A percentile compares a stretch with the other conserved stretches of the same genome.
These are phyloP conservation scores for Diaporthe caulivora DNA, from an alignment of 2,329 filamentous ascomycete genomes.

Conservation along the genomic window DNA sequence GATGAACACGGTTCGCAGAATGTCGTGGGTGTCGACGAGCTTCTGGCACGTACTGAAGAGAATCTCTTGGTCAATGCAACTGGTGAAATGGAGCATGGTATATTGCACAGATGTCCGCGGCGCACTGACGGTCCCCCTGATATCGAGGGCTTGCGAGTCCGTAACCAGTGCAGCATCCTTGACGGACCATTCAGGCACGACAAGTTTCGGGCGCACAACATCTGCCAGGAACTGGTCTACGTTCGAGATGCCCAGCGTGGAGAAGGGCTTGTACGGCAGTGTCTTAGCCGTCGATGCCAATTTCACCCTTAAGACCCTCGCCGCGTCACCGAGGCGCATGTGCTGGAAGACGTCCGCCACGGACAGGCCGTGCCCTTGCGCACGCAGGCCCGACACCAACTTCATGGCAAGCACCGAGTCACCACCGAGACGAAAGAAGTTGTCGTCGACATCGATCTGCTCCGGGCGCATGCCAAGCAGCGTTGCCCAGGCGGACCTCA, in stretches of 20 bases:
- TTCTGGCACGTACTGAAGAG: constrained; percentile 47
- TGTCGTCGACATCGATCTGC: constrained; percentile 49
- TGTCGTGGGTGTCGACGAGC: constrained; percentile 50
- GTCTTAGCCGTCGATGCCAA: constrained; percentile 40
- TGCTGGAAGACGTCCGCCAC: constrained; percentile 62
- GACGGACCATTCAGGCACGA: constrained; percentile 52
- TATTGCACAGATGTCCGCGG: constrained; percentile 54
- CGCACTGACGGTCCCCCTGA: constrained; percentile 53
- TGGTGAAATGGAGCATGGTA: constrained; percentile 49
- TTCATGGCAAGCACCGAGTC: constrained; percentile 55
- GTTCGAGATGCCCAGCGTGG: constrained; percentile 49
- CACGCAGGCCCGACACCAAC: constrained; percentile 55
- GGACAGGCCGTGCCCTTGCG: constrained; percentile 55
- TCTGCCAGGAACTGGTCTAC: constrained; percentile 50
- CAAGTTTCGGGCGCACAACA: constrained; percentile 51
- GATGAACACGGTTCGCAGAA: constrained; percentile 53
- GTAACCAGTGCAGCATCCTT: constrained; percentile 53
- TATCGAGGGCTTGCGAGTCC: constrained; percentile 54
- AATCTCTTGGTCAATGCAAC: constrained; percentile 44
- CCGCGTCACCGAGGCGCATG: constrained; percentile 48
- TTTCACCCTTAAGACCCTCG: constrained; percentile 50
- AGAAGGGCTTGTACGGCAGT: constrained; percentile 51
- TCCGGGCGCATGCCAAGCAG: constrained; percentile 45
- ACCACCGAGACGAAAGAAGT: constrained; percentile 54
- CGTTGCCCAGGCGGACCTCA: constrained; percentile 48